phyloP scores from a whole-genome alignment of 2,329 filamentous ascomycete genomes.

The Zymoseptoria crescenta region DNA sequence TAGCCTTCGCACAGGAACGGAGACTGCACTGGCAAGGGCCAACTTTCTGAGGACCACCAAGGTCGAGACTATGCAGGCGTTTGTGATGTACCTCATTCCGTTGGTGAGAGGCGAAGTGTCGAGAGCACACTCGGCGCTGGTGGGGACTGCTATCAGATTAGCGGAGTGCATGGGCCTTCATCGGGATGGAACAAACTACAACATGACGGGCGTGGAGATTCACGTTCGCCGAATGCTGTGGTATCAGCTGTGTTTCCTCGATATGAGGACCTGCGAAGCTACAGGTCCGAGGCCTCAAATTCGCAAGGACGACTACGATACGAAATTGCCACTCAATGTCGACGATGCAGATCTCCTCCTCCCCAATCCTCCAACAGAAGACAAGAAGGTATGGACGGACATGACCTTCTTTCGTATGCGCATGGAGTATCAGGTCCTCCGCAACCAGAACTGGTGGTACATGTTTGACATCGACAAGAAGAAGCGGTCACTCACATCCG shows the following conservation, averaged over 20 bases:
- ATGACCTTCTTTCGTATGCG: conserved; percentile 61
- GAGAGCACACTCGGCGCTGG: conserved; percentile 62
- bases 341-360: conserved; percentile 56
- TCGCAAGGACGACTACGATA: conserved; percentile 67
- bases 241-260: conserved; percentile 71
- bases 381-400: conserved; percentile 55
- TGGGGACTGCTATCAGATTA: conserved; percentile 63
- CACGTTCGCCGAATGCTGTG: conserved; percentile 65
- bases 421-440: conserved; percentile 67
- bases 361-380: conserved; percentile 34
- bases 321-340: conserved; percentile 62
- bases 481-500: conserved; percentile 53
- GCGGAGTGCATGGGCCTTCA: conserved; percentile 73
- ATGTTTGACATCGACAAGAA: conserved; percentile 56
- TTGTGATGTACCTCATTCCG: conserved; percentile 70
- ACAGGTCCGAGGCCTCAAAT: conserved; percentile 66
- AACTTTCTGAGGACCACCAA: conserved; percentile 65
- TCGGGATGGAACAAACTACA: conserved; percentile 60
- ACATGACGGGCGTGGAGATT: conserved; percentile 58
- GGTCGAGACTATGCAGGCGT: conserved; percentile 67
- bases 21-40: conserved; percentile 59
- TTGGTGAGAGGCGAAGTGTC: conserved; percentile 66
- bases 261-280: conserved; percentile 65
- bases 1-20: conserved; percentile 58
- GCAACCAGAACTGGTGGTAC: conserved; percentile 62